phyloP scores from a whole-genome alignment of 352 stramenopile genomes.

The Phytopythium ostracodes region DNA sequence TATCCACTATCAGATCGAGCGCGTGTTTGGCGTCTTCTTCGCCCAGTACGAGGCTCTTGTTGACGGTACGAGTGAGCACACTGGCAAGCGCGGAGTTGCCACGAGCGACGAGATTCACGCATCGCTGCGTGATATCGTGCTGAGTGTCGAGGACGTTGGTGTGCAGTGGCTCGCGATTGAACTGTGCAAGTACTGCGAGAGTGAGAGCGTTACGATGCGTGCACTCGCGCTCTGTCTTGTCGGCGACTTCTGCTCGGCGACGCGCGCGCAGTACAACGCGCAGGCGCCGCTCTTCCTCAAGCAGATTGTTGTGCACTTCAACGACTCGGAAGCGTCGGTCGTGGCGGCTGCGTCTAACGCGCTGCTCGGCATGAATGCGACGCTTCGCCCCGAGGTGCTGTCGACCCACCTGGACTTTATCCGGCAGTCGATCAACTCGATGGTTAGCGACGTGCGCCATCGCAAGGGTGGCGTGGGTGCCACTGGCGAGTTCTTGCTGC shows the following conservation, averaged over 20 bases:
- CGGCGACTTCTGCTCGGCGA: constrained; percentile 85
- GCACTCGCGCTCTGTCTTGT: constrained; percentile 91
- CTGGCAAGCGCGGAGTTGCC: constrained; percentile 35
- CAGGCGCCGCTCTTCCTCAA: constrained; percentile 95
- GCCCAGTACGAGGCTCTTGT: constrained; percentile 58
- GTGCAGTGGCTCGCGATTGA: constrained; percentile 95
- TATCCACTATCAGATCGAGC: constrained; percentile 95
- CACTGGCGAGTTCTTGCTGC: constrained; percentile 72
- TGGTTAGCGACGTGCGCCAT: constrained; percentile 95
- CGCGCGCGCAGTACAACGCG: constrained; percentile 88
- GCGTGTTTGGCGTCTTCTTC: constrained; percentile 90
- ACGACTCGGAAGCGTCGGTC: constrained; percentile 89
- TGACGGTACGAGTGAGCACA: background rate
- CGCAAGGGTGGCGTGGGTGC: constrained; percentile 88
- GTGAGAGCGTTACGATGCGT: constrained; percentile 82
- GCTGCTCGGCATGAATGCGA: constrained; percentile 90
- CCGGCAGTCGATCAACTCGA: constrained; percentile 94
- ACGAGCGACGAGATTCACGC: constrained; percentile 52
- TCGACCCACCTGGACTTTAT: constrained; percentile 97
- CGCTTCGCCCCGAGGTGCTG: constrained; percentile 91
- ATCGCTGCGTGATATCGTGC: constrained; percentile 66
- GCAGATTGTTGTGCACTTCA: constrained; percentile 95
- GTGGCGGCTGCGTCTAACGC: constrained; percentile 88
- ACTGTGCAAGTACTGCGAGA: constrained; percentile 93
- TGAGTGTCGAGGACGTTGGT: constrained; percentile 86